Percentiles rank a stretch among this genome's conserved stretches.
Conservation (phyloP, 176 grass and related monocot genomes). For the Saccharum spontaneum region DNA sequence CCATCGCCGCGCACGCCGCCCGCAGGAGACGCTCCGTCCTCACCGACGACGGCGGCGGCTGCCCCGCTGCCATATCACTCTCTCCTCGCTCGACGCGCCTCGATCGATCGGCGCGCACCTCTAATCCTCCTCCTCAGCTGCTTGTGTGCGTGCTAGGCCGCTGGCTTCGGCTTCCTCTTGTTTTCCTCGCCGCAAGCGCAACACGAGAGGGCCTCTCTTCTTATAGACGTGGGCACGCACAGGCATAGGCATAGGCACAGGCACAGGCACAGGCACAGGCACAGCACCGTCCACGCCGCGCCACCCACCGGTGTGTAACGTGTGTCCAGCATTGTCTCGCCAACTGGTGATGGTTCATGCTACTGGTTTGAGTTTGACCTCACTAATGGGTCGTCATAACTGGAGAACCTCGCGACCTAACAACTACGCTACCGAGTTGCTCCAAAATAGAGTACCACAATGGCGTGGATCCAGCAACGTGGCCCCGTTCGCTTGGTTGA, state of each 20-base stretch:
- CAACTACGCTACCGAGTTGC: too few relatives aligned
- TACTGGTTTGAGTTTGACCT: background rate
- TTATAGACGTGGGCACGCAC: background rate
- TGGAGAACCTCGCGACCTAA: too few relatives aligned
- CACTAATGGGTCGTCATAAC: background rate
- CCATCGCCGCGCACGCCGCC: constrained; percentile 35
- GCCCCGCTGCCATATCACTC: background rate
- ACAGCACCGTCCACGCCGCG: background rate
- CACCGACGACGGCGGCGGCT: background rate
- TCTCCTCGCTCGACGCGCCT: background rate
- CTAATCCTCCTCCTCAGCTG: background rate
- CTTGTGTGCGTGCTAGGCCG: background rate
- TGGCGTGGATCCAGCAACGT: too few relatives aligned
- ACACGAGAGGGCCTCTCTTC: background rate
- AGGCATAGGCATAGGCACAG: too few relatives aligned
- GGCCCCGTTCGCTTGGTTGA: too few relatives aligned
- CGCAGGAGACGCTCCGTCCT: constrained; percentile 50
- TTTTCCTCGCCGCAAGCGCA: background rate
- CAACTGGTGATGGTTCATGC: background rate
- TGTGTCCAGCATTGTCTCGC: background rate
- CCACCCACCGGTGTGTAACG: background rate
- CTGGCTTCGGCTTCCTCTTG: background rate
- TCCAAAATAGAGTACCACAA: too few relatives aligned
- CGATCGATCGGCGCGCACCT: background rate
- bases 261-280: background rate